Evolutionary conservation across 495 filamentous ascomycete species (phyloP).

Genomic region (Haplographium delicatum): DNA sequence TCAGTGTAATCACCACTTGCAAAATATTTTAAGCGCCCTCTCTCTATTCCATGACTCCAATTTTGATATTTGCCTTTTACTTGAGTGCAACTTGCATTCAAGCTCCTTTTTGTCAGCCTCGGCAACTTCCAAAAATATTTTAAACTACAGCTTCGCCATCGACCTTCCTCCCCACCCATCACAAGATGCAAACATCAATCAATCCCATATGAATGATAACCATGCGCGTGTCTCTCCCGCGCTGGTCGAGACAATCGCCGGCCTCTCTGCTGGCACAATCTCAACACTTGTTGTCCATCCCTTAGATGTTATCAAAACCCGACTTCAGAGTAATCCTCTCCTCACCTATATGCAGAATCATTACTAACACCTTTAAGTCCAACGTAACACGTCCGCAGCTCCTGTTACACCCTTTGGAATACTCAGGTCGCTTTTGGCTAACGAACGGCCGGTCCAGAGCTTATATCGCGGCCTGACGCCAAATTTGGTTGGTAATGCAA

Average conservation of each 20-base stretch:
- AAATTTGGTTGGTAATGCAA: constrained; percentile 86
- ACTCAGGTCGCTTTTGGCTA: constrained; percentile 36
- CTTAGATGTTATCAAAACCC: constrained; percentile 91
- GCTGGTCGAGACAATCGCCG: constrained; percentile 83
- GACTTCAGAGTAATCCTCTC: constrained; percentile 67
- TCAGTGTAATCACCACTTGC: constrained; percentile 19
- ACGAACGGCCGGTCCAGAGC: constrained; percentile 46
- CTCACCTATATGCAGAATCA: not conserved
- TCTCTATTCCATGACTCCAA: not conserved
- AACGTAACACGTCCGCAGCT: constrained; percentile 22
- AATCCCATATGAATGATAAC: constrained; percentile 25
- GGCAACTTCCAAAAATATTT: constrained; percentile 15
- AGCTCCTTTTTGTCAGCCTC: constrained; percentile 8
- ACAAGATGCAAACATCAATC: constrained; percentile 13
- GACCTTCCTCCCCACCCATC: constrained; percentile 6
- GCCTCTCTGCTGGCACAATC: constrained; percentile 80
- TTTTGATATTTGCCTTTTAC: not conserved
- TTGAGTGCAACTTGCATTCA: not conserved
- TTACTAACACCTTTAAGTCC: constrained; percentile 15
- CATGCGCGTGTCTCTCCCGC: constrained; percentile 45
- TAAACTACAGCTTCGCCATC: constrained; percentile 9
- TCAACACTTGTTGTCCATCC: constrained; percentile 81
- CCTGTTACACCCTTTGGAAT: constrained; percentile 37
- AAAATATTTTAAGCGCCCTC: too few relatives aligned
- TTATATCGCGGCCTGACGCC: constrained; percentile 87